Evolutionary conservation across 306 rosid genomes (phyloP).

Genomic region (Leucaena leucocephala): DNA sequence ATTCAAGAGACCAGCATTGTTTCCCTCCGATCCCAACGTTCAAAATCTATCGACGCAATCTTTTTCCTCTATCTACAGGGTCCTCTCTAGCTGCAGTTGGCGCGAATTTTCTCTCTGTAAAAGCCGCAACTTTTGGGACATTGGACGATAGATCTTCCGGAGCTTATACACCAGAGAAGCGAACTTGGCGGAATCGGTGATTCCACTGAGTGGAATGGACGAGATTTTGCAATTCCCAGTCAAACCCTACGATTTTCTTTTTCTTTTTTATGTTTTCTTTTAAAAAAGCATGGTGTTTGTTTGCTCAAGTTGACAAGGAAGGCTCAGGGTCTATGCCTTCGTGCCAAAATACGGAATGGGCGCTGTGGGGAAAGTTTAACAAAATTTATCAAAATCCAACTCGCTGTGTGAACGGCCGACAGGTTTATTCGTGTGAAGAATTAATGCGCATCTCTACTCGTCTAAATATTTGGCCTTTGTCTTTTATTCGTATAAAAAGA

Average conservation of each 20-base stretch:
- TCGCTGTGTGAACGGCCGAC: too few species aligned
- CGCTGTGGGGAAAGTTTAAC: neutral
- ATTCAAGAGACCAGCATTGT: conserved; percentile 47
- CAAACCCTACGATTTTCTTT: conserved; percentile 56
- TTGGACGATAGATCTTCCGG: conserved; percentile 51
- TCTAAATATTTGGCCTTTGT: too few species aligned
- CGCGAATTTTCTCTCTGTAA: conserved; percentile 53
- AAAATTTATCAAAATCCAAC: neutral
- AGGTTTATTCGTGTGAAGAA: too few species aligned
- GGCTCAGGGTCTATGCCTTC: conserved; percentile 10
- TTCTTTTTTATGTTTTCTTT: conserved; percentile 11
- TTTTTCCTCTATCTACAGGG: conserved; percentile 29
- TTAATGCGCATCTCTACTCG: too few species aligned
- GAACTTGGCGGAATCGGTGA: conserved; percentile 68
- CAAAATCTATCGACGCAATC: conserved; percentile 45
- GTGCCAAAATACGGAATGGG: conserved; percentile 19
- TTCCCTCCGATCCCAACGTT: conserved; percentile 90
- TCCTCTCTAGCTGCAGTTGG: conserved; percentile 40
- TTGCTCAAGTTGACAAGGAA: conserved; percentile 31
- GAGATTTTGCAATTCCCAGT: conserved; percentile 56
- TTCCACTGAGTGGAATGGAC: conserved; percentile 48
- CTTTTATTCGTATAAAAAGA: too few species aligned
- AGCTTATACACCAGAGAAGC: conserved; percentile 40
- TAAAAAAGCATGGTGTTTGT: conserved; percentile 16
- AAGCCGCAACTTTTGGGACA: conserved; percentile 57